Percentiles rank a stretch among this genome's conserved stretches.
phyloP scores from a whole-genome alignment of 2,329 filamentous ascomycete genomes.

The Colletotrichum tofieldiae region DNA sequence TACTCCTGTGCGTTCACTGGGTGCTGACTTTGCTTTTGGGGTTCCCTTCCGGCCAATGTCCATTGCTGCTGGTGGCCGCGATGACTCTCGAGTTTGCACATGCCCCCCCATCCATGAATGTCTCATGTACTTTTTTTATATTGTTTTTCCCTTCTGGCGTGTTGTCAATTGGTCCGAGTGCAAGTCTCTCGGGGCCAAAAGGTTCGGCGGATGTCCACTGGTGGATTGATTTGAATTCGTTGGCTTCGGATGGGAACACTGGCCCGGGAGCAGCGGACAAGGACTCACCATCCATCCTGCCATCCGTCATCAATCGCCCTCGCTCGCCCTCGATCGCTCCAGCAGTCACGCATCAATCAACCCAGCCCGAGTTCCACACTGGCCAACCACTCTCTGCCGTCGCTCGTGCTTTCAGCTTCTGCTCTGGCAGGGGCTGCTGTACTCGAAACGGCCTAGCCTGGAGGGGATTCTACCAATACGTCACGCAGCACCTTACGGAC shows the following conservation, averaged over 20 bases:
- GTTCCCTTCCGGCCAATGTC: not conserved
- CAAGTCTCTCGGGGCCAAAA: constrained; percentile 17
- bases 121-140: constrained; percentile 14
- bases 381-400: constrained; percentile 12
- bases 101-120: constrained; percentile 11
- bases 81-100: not conserved
- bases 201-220: constrained; percentile 22
- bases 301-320: not conserved
- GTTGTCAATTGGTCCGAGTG: constrained; percentile 34
- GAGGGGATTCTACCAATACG: constrained; percentile 31
- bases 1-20: not conserved
- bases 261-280: constrained; percentile 34
- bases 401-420: constrained; percentile 5
- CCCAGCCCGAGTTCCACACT: constrained; percentile 7
- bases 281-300: not conserved
- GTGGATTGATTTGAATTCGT: constrained; percentile 13
- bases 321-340: not conserved
- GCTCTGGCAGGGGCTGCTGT: constrained; percentile 16
- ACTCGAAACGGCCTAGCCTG: constrained; percentile 39
- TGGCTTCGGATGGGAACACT: constrained; percentile 31
- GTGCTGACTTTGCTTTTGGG: not conserved
- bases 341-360: not conserved
- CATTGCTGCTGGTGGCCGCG: not conserved
- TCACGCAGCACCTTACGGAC: constrained; percentile 33
- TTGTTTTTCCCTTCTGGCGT: not conserved